phyloP scores from a whole-genome alignment of 2,329 filamentous ascomycete species.

The Dothiorella sarmentorum region DNA sequence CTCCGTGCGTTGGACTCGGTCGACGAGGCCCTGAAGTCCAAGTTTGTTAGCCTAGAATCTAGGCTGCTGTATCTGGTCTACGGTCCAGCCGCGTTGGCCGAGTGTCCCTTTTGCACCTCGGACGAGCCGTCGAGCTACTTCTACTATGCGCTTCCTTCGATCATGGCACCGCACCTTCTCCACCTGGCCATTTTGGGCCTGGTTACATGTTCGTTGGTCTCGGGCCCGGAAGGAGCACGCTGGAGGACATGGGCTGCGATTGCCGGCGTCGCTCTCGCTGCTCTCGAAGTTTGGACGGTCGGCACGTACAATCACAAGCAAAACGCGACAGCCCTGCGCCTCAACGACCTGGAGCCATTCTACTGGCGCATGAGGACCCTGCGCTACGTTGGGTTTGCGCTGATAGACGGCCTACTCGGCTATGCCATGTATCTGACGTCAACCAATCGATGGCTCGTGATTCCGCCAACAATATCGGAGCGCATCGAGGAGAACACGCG shows the following conservation, averaged over 20 bases:
- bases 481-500: constrained; percentile 61
- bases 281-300: constrained; percentile 64
- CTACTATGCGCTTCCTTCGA: constrained; percentile 71
- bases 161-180: constrained; percentile 73
- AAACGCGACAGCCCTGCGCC: constrained; percentile 60
- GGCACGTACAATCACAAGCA: constrained; percentile 61
- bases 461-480: constrained; percentile 59
- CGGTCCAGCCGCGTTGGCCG: constrained; percentile 68
- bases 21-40: constrained; percentile 64
- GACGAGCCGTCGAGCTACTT: constrained; percentile 82
- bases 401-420: constrained; percentile 62
- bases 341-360: constrained; percentile 63
- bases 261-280: constrained; percentile 55
- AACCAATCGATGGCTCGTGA: constrained; percentile 74
- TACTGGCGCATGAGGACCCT: constrained; percentile 66
- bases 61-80: constrained; percentile 79
- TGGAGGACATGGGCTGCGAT: constrained; percentile 73
- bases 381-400: constrained; percentile 62
- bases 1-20: constrained; percentile 51
- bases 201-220: constrained; percentile 66
- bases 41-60: constrained; percentile 62
- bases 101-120: constrained; percentile 76
- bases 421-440: constrained; percentile 69
- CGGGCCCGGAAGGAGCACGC: constrained; percentile 58
- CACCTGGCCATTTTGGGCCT: constrained; percentile 72